These are phyloP conservation scores for Lipomyces sp. DNA, from an alignment of 805 yeast species.

Conservation along the genomic window DNA sequence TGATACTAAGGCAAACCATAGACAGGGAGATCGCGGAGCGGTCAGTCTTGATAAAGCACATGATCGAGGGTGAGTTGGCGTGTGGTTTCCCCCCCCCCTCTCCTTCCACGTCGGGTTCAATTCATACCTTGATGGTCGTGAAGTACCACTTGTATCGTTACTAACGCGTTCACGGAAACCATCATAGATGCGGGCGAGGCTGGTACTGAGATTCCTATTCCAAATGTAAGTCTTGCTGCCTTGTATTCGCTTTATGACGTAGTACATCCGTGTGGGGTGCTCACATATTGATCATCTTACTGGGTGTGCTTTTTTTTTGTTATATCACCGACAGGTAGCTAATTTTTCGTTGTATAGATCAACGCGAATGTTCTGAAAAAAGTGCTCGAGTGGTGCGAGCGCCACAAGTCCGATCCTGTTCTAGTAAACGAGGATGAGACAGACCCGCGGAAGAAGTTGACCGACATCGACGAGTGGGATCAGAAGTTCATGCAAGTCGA, in stretches of 20 bases:
- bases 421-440: conserved; percentile 74
- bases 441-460: conserved; percentile 61
- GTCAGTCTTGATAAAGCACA: conserved; percentile 77
- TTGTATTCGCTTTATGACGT: too few species aligned
- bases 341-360: conserved; percentile 24
- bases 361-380: conserved; percentile 76
- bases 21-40: conserved; percentile 76
- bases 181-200: conserved; percentile 47
- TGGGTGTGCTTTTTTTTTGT: not conserved
- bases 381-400: conserved; percentile 95
- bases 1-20: conserved; percentile 6
- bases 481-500: conserved; percentile 89
- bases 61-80: conserved; percentile 63
- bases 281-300: not conserved
- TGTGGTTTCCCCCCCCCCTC: too few species aligned
- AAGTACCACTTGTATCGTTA: not conserved
- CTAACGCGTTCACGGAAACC: not conserved
- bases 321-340: not conserved
- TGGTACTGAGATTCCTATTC: conserved; percentile 77
- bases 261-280: too few species aligned
- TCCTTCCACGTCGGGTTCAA: not conserved
- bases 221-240: conserved; percentile 58
- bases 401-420: conserved; percentile 71
- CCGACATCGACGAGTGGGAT: conserved; percentile 95
- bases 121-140: not conserved